Base-by-base conservation (phyloP, 352 stramenopile genomes). In the Sclerospora graminicola region DNA sequence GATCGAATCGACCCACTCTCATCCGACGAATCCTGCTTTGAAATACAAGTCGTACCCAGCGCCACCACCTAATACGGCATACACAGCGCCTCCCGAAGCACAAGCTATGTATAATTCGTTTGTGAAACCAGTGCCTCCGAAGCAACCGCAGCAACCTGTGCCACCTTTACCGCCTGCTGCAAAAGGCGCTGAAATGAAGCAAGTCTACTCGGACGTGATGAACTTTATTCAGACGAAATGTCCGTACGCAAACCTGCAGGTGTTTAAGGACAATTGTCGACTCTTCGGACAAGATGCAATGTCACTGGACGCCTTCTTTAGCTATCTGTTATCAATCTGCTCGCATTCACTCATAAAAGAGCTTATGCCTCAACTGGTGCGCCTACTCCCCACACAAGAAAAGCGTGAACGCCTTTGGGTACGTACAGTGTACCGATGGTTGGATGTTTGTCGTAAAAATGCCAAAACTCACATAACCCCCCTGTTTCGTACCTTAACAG, bases 251-350 rank as follows among this genome's bases (percentile, higher is more conserved):
- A 85, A 92, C 26, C 37, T 89, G 36, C 73, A 88, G 43, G 57
- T 74, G 24, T 92, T 92, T 50, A 92, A 92, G 56, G 81, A 92
- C 57, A 92, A 92, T 59, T 92, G 81, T 52, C 78, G 81, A 20
- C 72, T 85, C 16, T 92, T 92, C 34, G 81, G 81, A 1, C 81
- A 92, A 29, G 81, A 92, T 24, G 53, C 69, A n/a, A 84, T 92
- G 75, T 84, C 81, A 23, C 51, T 92, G 31, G 81, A 89, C 26
- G 77, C 73, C 11, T 92, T 68, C 57, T 88, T 87, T 32, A 80
- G 66, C 28, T 92, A 92, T 32, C 41, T 90, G 35, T 75, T 69
- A 20, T 92, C 81, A 16, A 84, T 92, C 41, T 89, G 78, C 57
- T 84, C 81, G 33, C 64, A 69, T 31, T 14, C 54, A 21, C 54